Conservation (phyloP, 2,329 filamentous ascomycete species). For the Helotiales sp. region DNA sequence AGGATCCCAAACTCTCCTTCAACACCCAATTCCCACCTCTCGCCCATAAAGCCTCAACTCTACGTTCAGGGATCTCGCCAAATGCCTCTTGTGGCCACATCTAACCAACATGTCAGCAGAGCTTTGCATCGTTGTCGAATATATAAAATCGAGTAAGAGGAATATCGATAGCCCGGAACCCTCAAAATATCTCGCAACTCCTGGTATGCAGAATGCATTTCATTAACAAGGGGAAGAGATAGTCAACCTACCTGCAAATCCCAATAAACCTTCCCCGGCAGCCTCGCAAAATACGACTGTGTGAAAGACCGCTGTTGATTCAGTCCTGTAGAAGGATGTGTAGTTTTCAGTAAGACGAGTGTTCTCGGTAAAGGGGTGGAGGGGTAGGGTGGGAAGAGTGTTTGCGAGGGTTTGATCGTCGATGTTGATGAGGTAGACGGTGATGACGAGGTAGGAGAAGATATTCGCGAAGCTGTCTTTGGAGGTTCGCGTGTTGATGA, state of each 20-base stretch:
- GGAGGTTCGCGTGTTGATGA: neutral
- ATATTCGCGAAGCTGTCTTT: neutral
- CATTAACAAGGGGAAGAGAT: no score
- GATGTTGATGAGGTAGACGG: neutral
- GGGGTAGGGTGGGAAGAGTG: neutral
- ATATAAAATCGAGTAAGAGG: no score
- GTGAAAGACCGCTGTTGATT: neutral
- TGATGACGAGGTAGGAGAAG: neutral
- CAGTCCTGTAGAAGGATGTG: neutral
- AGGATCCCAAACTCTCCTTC: neutral
- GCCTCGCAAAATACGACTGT: neutral
- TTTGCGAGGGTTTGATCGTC: neutral
- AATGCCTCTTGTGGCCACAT: neutral
- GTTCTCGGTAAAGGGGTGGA: neutral
- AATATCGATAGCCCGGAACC: no score
- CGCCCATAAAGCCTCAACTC: neutral
- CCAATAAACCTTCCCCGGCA: neutral
- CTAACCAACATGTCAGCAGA: no score
- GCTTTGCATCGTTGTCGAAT: no score
- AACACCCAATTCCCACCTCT: neutral
- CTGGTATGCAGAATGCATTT: no score
- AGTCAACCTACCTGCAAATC: no score
- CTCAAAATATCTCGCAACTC: no score
- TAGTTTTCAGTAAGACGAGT: neutral
- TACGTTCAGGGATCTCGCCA: neutral